Evolutionary conservation across 495 filamentous ascomycete species (phyloP).

Genomic region (Trypethelium eluteriae): DNA sequence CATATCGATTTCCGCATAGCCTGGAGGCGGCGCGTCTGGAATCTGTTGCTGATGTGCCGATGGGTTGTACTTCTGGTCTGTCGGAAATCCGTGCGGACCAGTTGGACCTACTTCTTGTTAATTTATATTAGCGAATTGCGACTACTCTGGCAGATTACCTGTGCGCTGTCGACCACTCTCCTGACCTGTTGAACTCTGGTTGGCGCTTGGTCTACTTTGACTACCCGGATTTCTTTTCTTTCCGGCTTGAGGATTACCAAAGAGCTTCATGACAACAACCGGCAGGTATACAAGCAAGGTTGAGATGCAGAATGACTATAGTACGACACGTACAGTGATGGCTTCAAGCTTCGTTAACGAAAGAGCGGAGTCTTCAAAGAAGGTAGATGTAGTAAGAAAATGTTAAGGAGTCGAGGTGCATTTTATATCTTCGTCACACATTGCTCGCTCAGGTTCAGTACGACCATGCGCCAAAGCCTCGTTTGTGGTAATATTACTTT

Average conservation of each 20-base stretch:
- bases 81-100: conserved; percentile 5
- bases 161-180: background rate
- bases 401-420: too few relatives aligned
- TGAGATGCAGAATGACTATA: too few relatives aligned
- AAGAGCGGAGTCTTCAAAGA: too few relatives aligned
- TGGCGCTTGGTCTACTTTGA: background rate
- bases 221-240: background rate
- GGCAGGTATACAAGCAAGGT: background rate
- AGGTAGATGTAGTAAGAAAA: too few relatives aligned
- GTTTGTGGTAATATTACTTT: too few relatives aligned
- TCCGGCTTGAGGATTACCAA: background rate
- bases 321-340: too few relatives aligned
- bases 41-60: conserved; percentile 2
- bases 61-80: conserved; percentile 2
- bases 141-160: background rate
- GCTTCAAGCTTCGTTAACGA: too few relatives aligned
- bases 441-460: too few relatives aligned
- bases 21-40: background rate
- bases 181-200: background rate
- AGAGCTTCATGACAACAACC: conserved; percentile 1
- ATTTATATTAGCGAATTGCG: background rate
- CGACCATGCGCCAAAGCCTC: too few relatives aligned
- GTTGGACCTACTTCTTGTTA: background rate
- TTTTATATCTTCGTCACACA: too few relatives aligned
- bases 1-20: background rate